Evolutionary conservation across 2,329 filamentous ascomycete genomes (phyloP), one percentile per base, ranked within the genome.

Genomic region (Fusarium sp.): DNA sequence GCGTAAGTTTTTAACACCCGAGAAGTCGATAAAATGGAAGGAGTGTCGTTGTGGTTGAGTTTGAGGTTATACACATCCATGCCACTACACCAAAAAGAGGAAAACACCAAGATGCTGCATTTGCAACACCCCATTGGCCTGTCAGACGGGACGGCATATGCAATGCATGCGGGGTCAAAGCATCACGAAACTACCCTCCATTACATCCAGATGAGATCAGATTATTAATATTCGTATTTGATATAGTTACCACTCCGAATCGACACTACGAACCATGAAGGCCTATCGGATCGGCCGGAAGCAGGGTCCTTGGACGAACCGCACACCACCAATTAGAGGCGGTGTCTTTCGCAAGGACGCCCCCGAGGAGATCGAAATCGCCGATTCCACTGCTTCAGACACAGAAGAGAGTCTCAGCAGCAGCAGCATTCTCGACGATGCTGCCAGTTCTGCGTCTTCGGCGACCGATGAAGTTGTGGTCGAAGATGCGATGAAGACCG

Each of bases 211-310:
- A 25, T 52, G 12, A 43, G 45, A 41, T 64, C 29, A 55, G 47
- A 58, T 62, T 59, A 22, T 69, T 75, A 71, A 75, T 60, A 29
- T 20, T 16, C 22, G n/a, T 25, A 38, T 27, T 65, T 58, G 57
- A 49, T 56, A 38, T 61, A 90, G 88, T 69, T 90, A 88, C 77
- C 88, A 91, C 75, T 84, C 82, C 41, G 78, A 80, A 43, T 78
- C 81, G 57, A 87, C 87, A 16, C 77, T 89, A 30, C 80, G 82
- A 51, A 85, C 84, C 53, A 89, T 91, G 87, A 86, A 84, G 76
- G 83, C 84, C 72, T 89, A 85, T 78, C 86, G 86, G 71, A 88
- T 91, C 71, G 88, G 88, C 71, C 85, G 84, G 73, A 85, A 83
- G 75, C 81, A 86, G 58, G 83, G 85, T 67, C 83, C 83, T 40